A percentile compares a stretch with the other conserved stretches of the same genome.
phyloP scores from a whole-genome alignment of 768 basidiomycete genomes.

The Hericium alpestre region DNA sequence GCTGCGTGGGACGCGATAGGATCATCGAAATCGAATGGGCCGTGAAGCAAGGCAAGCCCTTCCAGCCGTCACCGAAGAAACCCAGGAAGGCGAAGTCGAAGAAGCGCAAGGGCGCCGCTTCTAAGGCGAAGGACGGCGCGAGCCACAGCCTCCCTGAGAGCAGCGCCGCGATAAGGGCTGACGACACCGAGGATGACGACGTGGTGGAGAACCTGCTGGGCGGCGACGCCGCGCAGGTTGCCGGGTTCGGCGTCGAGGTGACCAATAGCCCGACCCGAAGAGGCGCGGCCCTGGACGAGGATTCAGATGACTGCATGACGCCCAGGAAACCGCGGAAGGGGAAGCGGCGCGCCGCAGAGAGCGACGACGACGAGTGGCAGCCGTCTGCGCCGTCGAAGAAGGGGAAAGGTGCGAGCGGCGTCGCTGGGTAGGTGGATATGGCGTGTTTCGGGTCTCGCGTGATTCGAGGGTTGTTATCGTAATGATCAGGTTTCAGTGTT shows the following conservation, averaged over 20 bases:
- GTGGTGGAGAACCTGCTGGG: slow-evolving; percentile 9
- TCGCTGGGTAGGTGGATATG: no score
- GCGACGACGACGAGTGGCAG: not conserved
- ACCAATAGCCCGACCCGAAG: slow-evolving; percentile 13
- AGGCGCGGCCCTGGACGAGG: not conserved
- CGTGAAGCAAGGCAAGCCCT: slow-evolving; percentile 49
- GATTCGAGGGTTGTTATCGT: no score
- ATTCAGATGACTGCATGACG: slow-evolving; percentile 12
- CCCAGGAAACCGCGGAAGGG: slow-evolving; percentile 30
- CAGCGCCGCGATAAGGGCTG: not conserved
- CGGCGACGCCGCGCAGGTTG: slow-evolving; percentile 10
- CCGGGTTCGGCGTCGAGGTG: slow-evolving; percentile 7
- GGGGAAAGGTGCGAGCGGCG: not conserved
- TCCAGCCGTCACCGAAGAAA: slow-evolving; percentile 45
- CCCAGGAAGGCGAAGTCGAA: slow-evolving; percentile 35
- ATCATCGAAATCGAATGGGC: slow-evolving; percentile 80
- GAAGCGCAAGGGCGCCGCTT: slow-evolving; percentile 18
- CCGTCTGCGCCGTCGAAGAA: slow-evolving; percentile 2
- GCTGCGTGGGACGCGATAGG: slow-evolving; percentile 26
- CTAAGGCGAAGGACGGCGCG: not conserved
- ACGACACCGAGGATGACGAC: slow-evolving; percentile 18
- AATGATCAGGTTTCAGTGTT: no score
- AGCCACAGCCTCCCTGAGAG: slow-evolving; percentile 9
- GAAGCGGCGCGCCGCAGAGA: slow-evolving; percentile 11
- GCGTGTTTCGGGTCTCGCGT: not conserved